Percentiles rank a stretch among this genome's conserved stretches.
Evolutionary conservation across 495 filamentous ascomycete genomes (phyloP).

Genomic region (Aspergillus sclerotioniger): DNA sequence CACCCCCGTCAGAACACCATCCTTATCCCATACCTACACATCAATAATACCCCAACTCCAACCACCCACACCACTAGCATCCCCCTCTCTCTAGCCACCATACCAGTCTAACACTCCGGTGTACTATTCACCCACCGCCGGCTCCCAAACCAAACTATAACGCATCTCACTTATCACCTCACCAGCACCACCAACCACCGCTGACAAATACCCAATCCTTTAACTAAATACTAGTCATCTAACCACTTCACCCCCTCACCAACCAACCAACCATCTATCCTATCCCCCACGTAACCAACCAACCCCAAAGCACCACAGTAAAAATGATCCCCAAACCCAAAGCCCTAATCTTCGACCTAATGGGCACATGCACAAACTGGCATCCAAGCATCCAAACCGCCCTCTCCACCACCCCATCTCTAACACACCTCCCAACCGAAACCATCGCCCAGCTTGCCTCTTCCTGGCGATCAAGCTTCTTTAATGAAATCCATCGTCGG

Average conservation of each 20-base stretch:
- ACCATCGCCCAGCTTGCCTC: slow-evolving; percentile 41
- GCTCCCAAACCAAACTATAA: not conserved
- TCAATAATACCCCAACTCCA: no score
- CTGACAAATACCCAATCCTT: not conserved
- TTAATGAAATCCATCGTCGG: slow-evolving; percentile 41
- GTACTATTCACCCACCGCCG: no score
- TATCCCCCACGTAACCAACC: not conserved
- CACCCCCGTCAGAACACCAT: no score
- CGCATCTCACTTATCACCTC: not conserved
- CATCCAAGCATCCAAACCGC: slow-evolving; percentile 29
- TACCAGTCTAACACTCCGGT: no score
- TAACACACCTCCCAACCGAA: slow-evolving; percentile 7
- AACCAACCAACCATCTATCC: not conserved
- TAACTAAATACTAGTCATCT: no score
- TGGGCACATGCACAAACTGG: slow-evolving; percentile 46
- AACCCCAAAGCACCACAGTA: not conserved
- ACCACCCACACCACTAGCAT: no score
- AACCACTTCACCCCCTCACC: no score
- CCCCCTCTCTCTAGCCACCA: no score
- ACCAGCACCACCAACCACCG: no score
- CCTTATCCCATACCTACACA: no score
- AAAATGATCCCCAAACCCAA: slow-evolving; percentile 21
- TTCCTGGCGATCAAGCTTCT: slow-evolving; percentile 49
- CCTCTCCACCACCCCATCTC: slow-evolving; percentile 13
- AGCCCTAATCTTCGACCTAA: slow-evolving; percentile 44